Evolutionary conservation across 1,284 basidiomycete genomes (phyloP), one percentile per base, ranked within the genome.

Genomic region (Hymenochaete sp.): DNA sequence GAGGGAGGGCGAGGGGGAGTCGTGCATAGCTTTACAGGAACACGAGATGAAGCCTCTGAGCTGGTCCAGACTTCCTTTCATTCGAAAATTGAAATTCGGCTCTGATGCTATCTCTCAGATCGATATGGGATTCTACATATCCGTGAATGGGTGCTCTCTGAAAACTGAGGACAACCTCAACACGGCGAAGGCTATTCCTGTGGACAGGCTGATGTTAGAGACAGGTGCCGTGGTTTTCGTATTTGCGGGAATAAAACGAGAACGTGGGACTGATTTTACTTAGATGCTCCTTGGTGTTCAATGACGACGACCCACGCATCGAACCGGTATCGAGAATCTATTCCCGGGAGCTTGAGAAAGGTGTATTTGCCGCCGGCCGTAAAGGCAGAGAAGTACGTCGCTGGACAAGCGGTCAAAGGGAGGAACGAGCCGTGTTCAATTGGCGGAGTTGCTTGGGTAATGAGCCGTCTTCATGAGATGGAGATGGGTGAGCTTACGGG

Each of bases 1-100:
- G 63, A 70, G 22, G 80, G 80, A 29, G 79, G 67, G 3, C 71
- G 68, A 35, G 76, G 84, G 8, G 88, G 85, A 0, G 88, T 93
- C 6, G 88, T 91, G 6, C 92, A 93, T 62, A 87, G 82, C 54
- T 92, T 92, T 62, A 92, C 89, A 0, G 91, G 90, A 0, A 77
- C 74, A 0, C 53, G 59, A 1, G 70, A 72, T 19, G 88, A 93
- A 60, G 77, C 77, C 38, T 57, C 65, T 6, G 85, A 93, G 57
- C 64, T 89, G 45, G 77, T 92, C 52, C 56, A 79, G 63, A 9
- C 14, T 26, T 19, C 14, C 16, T 24, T 44, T 6, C 18, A 28
- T 22, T 10, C 27, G n/a, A 4, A 38, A 26, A 41, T 26, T 37
- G 31, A 7, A 10, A 10, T 44, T 59, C 16, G 8, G 48, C 7